phyloP scores from a whole-genome alignment of 1,139 yeast genomes.

The Blastobotrys arbuscula region DNA sequence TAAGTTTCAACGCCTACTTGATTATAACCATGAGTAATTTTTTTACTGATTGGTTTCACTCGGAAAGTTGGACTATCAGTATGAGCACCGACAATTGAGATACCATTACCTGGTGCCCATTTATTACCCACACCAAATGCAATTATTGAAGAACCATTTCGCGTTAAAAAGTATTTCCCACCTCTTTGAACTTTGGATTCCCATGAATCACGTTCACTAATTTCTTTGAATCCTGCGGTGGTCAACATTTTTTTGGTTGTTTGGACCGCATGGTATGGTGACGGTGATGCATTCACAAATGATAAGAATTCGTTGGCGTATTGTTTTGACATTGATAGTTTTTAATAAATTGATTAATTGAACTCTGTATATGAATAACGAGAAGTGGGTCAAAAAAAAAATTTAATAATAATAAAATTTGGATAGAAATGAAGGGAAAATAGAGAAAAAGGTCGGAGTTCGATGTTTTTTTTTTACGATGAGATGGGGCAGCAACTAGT shows the following conservation, averaged over 20 bases:
- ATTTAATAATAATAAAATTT: too few relatives aligned
- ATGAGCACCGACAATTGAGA: slow-evolving; percentile 89
- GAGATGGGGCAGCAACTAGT: too few relatives aligned
- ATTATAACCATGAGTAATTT: slow-evolving; percentile 61
- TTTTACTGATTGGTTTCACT: slow-evolving; percentile 81
- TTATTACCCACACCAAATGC: slow-evolving; percentile 78
- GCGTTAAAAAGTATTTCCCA: slow-evolving; percentile 51
- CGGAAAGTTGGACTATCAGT: slow-evolving; percentile 92
- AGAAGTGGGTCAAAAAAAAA: too few relatives aligned
- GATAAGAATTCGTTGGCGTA: slow-evolving; percentile 50
- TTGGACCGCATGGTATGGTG: slow-evolving; percentile 91
- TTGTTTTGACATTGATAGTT: slow-evolving; percentile 6
- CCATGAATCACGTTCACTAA: slow-evolving; percentile 77
- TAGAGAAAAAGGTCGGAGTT: too few relatives aligned
- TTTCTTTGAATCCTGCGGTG: slow-evolving; percentile 63
- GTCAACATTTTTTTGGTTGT: slow-evolving; percentile 50
- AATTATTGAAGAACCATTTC: slow-evolving; percentile 82
- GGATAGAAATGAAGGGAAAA: too few relatives aligned
- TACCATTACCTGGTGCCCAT: slow-evolving; percentile 75
- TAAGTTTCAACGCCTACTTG: slow-evolving; percentile 93
- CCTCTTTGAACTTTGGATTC: slow-evolving; percentile 47
- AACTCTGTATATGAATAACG: too few relatives aligned
- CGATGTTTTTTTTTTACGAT: too few relatives aligned
- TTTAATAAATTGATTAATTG: neutral
- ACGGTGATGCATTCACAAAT: slow-evolving; percentile 80